Evolutionary conservation across 352 stramenopile genomes (phyloP), one percentile per base, ranked within the genome.

Genomic region (Phytophthora constricta): DNA sequence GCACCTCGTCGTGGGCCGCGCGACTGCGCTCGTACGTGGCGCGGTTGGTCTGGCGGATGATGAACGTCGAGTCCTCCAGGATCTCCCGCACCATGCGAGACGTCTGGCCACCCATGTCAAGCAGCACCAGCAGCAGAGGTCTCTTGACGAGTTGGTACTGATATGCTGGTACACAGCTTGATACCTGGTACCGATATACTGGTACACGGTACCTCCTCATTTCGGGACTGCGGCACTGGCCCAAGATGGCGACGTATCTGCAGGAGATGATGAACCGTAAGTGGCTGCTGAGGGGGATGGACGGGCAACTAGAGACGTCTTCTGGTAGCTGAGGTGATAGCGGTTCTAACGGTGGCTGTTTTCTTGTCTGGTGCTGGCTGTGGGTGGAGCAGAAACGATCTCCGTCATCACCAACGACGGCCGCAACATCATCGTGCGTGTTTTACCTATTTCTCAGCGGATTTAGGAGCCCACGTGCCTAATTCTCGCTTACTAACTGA

Each of bases 331-430:
- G n/a, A 56, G 23, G 42, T 8, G 19, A 37, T 23, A 22, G 1
- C 0, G 8, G 33, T 64, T 49, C 28, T 25, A 14, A 27, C 37
- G 22, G 20, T 58, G 25, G 7, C 56, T 7, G 1, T 63, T 37
- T 2, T 5, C 22, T 9, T 27, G 19, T 62, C n/a, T 59, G 53
- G 56, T 11, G 53, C 1, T 45, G 3, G 23, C 0, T 70, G 17
- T 61, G 48, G 42, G 11, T 7, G n/a, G 11, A 41, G 28, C 70
- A 96, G 87, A 92, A 39, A 96, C 82, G 46, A 93, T 98, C 64
- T 97, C 89, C 13, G 86, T 98, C 26, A 97, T 98, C 70, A 98
- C 93, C 8, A 97, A 97, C 62, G 93, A 98, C 68, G 93, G 93
- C n/a, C 86, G 92, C 64, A 97, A 98, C 72, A 98, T 98, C 70